A percentile compares a stretch with the other conserved stretches of the same genome.
Evolutionary conservation across 768 basidiomycete genomes (phyloP).

Genomic region (Podaxis rugospora): DNA sequence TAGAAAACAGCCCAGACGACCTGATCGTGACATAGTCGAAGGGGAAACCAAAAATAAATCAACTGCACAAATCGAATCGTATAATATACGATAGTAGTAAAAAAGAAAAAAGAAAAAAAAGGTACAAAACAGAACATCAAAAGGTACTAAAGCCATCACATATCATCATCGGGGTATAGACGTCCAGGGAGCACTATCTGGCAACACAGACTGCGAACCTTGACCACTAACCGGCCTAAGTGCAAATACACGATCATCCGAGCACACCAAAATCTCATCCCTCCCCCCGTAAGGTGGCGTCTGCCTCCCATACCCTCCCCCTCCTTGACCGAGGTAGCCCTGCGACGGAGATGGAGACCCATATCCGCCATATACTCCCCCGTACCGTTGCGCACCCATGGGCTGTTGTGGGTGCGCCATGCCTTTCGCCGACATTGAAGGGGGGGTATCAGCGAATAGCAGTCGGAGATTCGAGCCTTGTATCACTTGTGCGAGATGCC

Average conservation of each 20-base stretch:
- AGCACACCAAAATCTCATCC: constrained; percentile 87
- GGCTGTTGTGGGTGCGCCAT: constrained; percentile 21
- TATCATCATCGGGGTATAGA: constrained; percentile 33
- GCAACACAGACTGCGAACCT: constrained; percentile 27
- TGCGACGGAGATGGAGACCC: constrained; percentile 19
- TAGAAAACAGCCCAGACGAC: not conserved
- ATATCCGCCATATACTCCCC: constrained; percentile 28
- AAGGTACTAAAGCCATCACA: not conserved
- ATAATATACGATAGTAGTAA: constrained; percentile 1
- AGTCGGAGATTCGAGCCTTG: constrained; percentile 87
- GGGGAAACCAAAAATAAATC: not conserved
- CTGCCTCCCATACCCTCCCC: constrained; percentile 2
- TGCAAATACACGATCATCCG: constrained; percentile 80
- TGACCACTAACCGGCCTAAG: constrained; percentile 46
- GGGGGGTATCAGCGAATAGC: constrained; percentile 91
- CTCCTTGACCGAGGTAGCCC: constrained; percentile 4
- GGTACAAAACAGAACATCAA: not conserved
- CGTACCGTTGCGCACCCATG: constrained; percentile 12
- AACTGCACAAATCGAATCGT: not conserved
- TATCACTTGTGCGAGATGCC: constrained; percentile 89
- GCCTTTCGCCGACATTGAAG: constrained; percentile 68
- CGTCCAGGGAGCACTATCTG: constrained; percentile 41
- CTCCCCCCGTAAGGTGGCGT: constrained; percentile 49
- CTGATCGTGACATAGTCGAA: not conserved
- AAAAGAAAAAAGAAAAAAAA: not conserved